These are phyloP conservation scores for Xerocomellus chrysenteron DNA, from an alignment of 768 basidiomycete genomes.

Conservation along the genomic window DNA sequence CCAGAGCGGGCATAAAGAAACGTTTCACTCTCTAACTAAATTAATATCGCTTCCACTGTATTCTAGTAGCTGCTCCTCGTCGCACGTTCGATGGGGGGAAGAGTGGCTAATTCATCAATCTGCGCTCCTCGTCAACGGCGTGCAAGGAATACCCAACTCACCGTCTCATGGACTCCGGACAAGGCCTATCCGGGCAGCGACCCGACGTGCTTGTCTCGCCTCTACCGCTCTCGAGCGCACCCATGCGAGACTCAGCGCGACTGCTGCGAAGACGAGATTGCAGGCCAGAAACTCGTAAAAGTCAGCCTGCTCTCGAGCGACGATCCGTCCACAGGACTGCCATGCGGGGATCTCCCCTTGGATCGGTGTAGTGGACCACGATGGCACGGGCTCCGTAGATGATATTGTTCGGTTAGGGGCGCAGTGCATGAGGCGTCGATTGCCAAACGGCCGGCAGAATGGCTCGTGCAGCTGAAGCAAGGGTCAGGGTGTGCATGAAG, in stretches of 20 bases:
- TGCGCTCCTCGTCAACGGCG: neutral
- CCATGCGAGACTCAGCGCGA: conserved; percentile 65
- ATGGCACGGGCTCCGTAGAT: conserved; percentile 20
- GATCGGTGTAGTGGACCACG: conserved; percentile 8
- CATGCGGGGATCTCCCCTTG: conserved; percentile 75
- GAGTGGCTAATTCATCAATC: neutral
- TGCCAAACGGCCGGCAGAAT: conserved; percentile 95
- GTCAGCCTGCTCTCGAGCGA: conserved; percentile 74
- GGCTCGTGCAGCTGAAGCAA: conserved; percentile 72
- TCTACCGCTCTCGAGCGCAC: conserved; percentile 68
- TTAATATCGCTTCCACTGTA: neutral
- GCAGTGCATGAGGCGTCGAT: conserved; percentile 87
- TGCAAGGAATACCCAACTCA: neutral
- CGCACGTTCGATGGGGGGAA: neutral
- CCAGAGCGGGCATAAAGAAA: neutral
- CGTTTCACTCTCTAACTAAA: neutral
- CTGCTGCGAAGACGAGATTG: conserved; percentile 68
- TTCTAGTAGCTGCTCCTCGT: neutral
- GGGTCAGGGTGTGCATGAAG: conserved; percentile 4
- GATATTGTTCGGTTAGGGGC: conserved; percentile 34
- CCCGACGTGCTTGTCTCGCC: conserved; percentile 70
- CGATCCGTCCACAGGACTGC: conserved; percentile 90
- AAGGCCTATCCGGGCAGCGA: conserved; percentile 77
- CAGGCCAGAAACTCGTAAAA: conserved; percentile 91
- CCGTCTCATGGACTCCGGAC: neutral